Conservation (phyloP, 2,329 filamentous ascomycete genomes). For the Balansia obtecta region DNA sequence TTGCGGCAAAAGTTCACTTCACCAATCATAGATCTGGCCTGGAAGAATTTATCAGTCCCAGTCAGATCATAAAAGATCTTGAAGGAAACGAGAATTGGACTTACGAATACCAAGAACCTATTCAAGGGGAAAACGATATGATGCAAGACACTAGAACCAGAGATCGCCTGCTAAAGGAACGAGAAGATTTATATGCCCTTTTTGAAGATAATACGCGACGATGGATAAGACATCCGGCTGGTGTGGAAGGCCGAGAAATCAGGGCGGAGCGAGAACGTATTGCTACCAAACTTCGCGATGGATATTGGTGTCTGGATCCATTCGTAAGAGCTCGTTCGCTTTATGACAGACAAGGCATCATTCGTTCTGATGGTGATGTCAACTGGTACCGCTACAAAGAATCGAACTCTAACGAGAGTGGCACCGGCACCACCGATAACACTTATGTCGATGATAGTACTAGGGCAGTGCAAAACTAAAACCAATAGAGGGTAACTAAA, state of each 20-base stretch:
- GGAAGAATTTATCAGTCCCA: slow-evolving; percentile 57
- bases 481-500: too few species aligned
- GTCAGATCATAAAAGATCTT: slow-evolving; percentile 67
- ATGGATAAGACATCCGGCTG: slow-evolving; percentile 50
- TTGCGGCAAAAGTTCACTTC: slow-evolving; percentile 88
- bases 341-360: slow-evolving; percentile 70
- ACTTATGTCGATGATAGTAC: background rate
- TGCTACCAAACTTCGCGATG: slow-evolving; percentile 50
- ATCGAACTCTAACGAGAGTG: background rate
- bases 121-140: slow-evolving; percentile 59
- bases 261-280: slow-evolving; percentile 48
- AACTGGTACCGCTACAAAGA: slow-evolving; percentile 48
- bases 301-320: slow-evolving; percentile 86
- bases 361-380: slow-evolving; percentile 54
- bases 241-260: slow-evolving; percentile 31
- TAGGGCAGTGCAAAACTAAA: too few species aligned
- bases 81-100: slow-evolving; percentile 78
- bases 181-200: slow-evolving; percentile 53
- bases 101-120: slow-evolving; percentile 71
- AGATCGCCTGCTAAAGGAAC: slow-evolving; percentile 49
- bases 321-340: slow-evolving; percentile 72
- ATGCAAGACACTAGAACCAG: slow-evolving; percentile 56
- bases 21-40: slow-evolving; percentile 73
- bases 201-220: slow-evolving; percentile 63
- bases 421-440: background rate